A percentile compares a stretch with the other conserved stretches of the same genome.
These are phyloP conservation scores for Boletus rubroflammeus DNA, from an alignment of 768 basidiomycete species.

Conservation along the genomic window DNA sequence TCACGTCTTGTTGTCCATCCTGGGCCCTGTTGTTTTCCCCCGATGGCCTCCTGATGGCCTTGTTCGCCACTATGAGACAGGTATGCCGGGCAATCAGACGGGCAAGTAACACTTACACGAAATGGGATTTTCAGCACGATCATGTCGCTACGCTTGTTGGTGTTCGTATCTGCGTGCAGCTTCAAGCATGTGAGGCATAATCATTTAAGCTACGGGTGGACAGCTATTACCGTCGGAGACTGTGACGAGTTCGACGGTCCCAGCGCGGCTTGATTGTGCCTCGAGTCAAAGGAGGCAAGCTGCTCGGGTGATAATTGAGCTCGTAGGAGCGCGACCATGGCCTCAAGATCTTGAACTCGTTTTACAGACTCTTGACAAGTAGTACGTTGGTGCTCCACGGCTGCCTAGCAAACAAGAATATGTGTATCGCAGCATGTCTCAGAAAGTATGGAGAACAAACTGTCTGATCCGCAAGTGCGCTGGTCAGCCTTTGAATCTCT, in stretches of 20 bases:
- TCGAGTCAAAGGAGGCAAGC: slow-evolving; percentile 14
- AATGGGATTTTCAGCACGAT: slow-evolving; percentile 23
- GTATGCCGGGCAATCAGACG: not conserved
- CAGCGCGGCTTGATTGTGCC: not conserved
- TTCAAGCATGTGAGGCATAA: slow-evolving; percentile 8
- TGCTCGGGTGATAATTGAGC: slow-evolving; percentile 18
- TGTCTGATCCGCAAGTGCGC: slow-evolving; percentile 19
- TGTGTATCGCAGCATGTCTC: not conserved
- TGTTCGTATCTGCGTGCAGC: slow-evolving; percentile 3
- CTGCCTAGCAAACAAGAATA: slow-evolving; percentile 8
- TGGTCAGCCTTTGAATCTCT: slow-evolving; percentile 11
- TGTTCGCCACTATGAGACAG: slow-evolving; percentile 1
- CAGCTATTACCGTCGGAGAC: slow-evolving; percentile 10
- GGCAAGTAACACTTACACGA: slow-evolving; percentile 11
- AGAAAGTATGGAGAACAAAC: slow-evolving; percentile 14
- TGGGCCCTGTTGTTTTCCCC: slow-evolving; percentile 1
- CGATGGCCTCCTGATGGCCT: slow-evolving; percentile 8
- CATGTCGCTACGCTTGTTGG: slow-evolving; percentile 18
- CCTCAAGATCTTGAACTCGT: slow-evolving; percentile 18
- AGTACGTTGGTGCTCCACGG: slow-evolving; percentile 10
- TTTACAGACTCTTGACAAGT: slow-evolving; percentile 11
- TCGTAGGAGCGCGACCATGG: slow-evolving; percentile 13
- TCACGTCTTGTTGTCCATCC: slow-evolving; percentile 12
- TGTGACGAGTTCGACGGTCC: not conserved
- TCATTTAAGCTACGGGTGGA: not conserved